Percentiles rank a stretch among this genome's conserved stretches.
Evolutionary conservation across 768 basidiomycete genomes (phyloP).

Genomic region (Amanita pseudoporphyria): DNA sequence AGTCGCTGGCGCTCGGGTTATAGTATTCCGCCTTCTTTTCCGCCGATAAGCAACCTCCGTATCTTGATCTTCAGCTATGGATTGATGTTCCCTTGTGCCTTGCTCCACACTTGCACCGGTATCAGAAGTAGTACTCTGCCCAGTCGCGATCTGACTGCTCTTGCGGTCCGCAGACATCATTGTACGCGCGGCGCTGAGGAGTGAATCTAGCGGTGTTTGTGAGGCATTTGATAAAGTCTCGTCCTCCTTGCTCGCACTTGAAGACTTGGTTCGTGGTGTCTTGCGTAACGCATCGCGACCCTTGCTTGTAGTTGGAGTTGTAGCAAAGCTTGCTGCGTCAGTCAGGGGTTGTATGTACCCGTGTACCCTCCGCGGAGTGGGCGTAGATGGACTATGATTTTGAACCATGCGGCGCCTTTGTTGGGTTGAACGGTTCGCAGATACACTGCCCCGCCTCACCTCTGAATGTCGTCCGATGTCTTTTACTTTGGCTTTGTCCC

Average conservation of each 20-base stretch:
- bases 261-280: not conserved
- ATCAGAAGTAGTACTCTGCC: conserved; percentile 13
- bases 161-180: conserved; percentile 36
- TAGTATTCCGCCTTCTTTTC: conserved; percentile 3
- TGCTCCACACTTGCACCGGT: conserved; percentile 5
- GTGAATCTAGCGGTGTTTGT: conserved; percentile 42
- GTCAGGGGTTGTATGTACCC: not conserved
- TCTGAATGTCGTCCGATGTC: conserved; percentile 4
- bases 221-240: conserved; percentile 10
- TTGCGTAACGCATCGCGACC: not conserved
- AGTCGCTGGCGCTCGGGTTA: not conserved
- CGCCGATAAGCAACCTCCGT: not conserved
- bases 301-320: not conserved
- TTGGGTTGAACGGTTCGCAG: not conserved
- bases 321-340: not conserved
- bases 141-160: conserved; percentile 7
- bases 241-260: conserved; percentile 4
- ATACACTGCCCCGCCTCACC: conserved; percentile 4
- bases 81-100: not conserved
- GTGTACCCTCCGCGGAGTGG: conserved; percentile 1
- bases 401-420: not conserved
- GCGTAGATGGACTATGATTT: conserved; percentile 2
- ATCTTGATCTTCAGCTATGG: not conserved
- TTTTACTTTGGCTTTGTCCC: conserved; percentile 12
- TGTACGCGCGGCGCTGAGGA: conserved; percentile 50